These are phyloP conservation scores for Agaricus bisporus DNA, from an alignment of 768 basidiomycete species.

Conservation along the genomic window DNA sequence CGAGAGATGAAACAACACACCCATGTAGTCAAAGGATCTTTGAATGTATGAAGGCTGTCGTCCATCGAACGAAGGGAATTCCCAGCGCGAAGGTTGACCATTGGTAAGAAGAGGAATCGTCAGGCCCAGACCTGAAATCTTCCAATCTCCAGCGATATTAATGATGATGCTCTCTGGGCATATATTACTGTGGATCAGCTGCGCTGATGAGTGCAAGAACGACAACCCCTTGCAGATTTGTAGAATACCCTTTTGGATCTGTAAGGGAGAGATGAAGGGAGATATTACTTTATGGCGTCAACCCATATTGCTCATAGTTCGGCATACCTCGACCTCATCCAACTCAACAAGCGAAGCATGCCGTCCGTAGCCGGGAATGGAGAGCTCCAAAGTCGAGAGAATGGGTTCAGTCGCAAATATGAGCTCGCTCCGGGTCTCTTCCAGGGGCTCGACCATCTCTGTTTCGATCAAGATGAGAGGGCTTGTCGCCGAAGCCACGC, in stretches of 20 bases:
- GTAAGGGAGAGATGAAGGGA: not conserved
- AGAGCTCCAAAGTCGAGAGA: slow-evolving; percentile 72
- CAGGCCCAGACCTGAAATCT: slow-evolving; percentile 84
- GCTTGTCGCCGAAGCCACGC: not conserved
- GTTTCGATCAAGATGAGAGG: not conserved
- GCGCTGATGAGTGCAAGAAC: slow-evolving; percentile 90
- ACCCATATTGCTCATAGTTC: not conserved
- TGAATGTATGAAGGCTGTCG: slow-evolving; percentile 77
- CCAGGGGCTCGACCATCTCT: slow-evolving; percentile 98
- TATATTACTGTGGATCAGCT: slow-evolving; percentile 87
- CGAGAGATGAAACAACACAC: slow-evolving; percentile 32
- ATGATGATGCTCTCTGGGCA: slow-evolving; percentile 84
- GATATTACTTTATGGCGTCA: not conserved
- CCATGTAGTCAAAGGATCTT: slow-evolving; percentile 92
- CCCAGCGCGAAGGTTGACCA: slow-evolving; percentile 77
- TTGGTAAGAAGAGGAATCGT: slow-evolving; percentile 72
- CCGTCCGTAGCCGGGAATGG: slow-evolving; percentile 60
- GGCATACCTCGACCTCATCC: slow-evolving; percentile 86
- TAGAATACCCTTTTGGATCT: slow-evolving; percentile 96
- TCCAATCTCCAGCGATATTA: slow-evolving; percentile 96
- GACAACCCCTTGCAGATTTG: slow-evolving; percentile 87
- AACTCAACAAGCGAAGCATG: slow-evolving; percentile 65
- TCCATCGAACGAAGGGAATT: slow-evolving; percentile 85
- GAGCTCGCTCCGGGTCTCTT: slow-evolving; percentile 85
- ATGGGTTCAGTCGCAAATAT: slow-evolving; percentile 93